These are phyloP conservation scores for Trichoderma endophyticum DNA, from an alignment of 2,329 filamentous ascomycete genomes.

Conservation along the genomic window DNA sequence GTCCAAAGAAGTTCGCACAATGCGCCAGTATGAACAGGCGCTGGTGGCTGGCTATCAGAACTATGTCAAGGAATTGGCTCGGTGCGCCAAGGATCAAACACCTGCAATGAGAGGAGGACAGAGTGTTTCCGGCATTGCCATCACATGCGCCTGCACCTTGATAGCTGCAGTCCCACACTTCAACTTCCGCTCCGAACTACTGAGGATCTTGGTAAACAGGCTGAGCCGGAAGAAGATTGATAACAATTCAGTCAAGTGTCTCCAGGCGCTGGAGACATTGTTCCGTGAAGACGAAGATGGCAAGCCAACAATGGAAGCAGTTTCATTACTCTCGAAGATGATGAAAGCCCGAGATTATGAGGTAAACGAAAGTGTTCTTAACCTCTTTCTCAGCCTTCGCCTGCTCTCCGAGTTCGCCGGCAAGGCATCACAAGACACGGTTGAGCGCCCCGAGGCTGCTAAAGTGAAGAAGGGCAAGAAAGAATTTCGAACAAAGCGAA, in stretches of 20 bases:
- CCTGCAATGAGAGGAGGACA: slow-evolving; percentile 39
- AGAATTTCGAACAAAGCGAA: slow-evolving; percentile 84
- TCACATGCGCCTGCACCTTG: slow-evolving; percentile 80
- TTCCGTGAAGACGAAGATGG: slow-evolving; percentile 90
- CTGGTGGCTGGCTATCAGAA: slow-evolving; percentile 80
- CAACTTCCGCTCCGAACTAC: slow-evolving; percentile 86
- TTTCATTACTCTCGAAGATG: slow-evolving; percentile 85
- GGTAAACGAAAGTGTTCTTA: slow-evolving; percentile 80
- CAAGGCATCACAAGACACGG: slow-evolving; percentile 74
- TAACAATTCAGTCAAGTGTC: slow-evolving; percentile 72
- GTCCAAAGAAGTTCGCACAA: slow-evolving; percentile 83
- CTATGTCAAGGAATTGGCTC: slow-evolving; percentile 74
- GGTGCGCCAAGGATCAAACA: slow-evolving; percentile 58
- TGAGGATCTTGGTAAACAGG: slow-evolving; percentile 83
- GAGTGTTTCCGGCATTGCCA: slow-evolving; percentile 68
- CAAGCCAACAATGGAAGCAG: slow-evolving; percentile 79
- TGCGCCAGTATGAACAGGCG: slow-evolving; percentile 83
- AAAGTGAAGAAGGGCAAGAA: slow-evolving; percentile 63
- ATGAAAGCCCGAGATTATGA: slow-evolving; percentile 84
- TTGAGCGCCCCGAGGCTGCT: slow-evolving; percentile 51
- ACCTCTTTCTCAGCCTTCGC: slow-evolving; percentile 86
- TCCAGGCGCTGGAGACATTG: slow-evolving; percentile 73
- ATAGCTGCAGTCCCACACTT: slow-evolving; percentile 86
- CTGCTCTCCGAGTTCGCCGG: slow-evolving; percentile 82
- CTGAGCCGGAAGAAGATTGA: slow-evolving; percentile 71